These are phyloP conservation scores for Pythium aristosporum DNA, from an alignment of 352 stramenopile genomes.

Conservation along the genomic window DNA sequence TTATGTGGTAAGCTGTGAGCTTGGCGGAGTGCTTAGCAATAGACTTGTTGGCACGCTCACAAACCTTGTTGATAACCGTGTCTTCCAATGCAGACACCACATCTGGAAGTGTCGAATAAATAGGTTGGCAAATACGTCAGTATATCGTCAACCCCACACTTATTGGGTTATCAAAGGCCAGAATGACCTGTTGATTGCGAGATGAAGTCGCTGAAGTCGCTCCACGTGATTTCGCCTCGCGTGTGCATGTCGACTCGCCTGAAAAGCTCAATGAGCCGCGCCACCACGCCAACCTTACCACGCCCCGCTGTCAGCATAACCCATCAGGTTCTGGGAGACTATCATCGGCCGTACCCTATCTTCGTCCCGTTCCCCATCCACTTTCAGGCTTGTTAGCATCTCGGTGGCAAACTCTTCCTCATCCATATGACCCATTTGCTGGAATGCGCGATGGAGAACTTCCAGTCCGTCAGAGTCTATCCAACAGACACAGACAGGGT, in stretches of 20 bases:
- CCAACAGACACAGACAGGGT: neutral
- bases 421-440: slow-evolving; percentile 28
- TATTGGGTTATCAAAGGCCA: too few relatives aligned
- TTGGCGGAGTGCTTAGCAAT: slow-evolving; percentile 27
- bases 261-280: slow-evolving; percentile 41
- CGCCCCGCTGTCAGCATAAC: neutral
- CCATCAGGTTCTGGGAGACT: neutral
- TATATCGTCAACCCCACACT: too few relatives aligned
- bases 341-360: slow-evolving; percentile 28
- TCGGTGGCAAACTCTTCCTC: slow-evolving; percentile 48
- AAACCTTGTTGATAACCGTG: slow-evolving; percentile 26
- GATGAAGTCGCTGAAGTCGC: slow-evolving; percentile 47
- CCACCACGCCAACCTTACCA: slow-evolving; percentile 33
- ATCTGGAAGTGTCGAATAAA: neutral
- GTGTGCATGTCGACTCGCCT: slow-evolving; percentile 39
- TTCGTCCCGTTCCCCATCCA: slow-evolving; percentile 16
- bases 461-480: slow-evolving; percentile 43
- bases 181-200: slow-evolving; percentile 37
- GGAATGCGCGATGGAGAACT: slow-evolving; percentile 36
- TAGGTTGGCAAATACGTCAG: neutral
- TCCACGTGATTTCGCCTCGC: slow-evolving; percentile 35
- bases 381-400: slow-evolving; percentile 34
- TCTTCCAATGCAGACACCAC: slow-evolving; percentile 21
- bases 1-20: slow-evolving; percentile 12
- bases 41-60: slow-evolving; percentile 6